Base-by-base conservation (phyloP, 129 eudicot species). In the Helianthus tuberosus region DNA sequence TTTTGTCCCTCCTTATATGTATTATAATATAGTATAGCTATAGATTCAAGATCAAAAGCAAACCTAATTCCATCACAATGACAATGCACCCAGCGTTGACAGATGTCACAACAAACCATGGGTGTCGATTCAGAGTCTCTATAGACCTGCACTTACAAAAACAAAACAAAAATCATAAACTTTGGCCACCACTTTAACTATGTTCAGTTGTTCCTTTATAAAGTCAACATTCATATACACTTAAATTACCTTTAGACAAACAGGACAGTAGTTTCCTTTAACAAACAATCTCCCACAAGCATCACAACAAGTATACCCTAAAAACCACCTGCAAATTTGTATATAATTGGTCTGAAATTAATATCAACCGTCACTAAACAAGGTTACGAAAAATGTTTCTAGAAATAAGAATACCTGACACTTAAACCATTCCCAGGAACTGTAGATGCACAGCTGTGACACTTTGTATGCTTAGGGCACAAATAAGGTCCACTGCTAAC, bases 111-210 rank as follows among this genome's bases (percentile, higher is more conserved):
- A 83, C 98, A 93, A 23, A 93, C 96, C 98, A 89, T 93, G 70
- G 96, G 98, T 44, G 98, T 93, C 39, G 98, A 82, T 78, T 93
- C 98, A 66, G 98, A 93, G 76, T 93, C 98, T 89, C 98, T 84
- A 74, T 93, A 89, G 60, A 93, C 98, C 98, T 93, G 81, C 75
- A 85, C 53, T 53, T 66, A 74, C 43, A 70, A 14, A 17, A 59
- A 38, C 35, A 64, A 32, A 50, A 50, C 10, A 43, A 35, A 58
- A 61, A 29, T 14, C 17, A 77, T 47, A 29, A 59, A 74, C 49
- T 8, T 66, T 61, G 47, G n/a, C 29, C 5, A 44, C 11, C 16
- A 62, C 48, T 6, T 66, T 60, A 1, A 35, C 46, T 13, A 29
- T 59, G 44, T 25, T 32, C 36, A 32, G 36, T 32, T 14, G 36